phyloP scores from a whole-genome alignment of 1,284 basidiomycete genomes.

The Leccinum subrobustum region DNA sequence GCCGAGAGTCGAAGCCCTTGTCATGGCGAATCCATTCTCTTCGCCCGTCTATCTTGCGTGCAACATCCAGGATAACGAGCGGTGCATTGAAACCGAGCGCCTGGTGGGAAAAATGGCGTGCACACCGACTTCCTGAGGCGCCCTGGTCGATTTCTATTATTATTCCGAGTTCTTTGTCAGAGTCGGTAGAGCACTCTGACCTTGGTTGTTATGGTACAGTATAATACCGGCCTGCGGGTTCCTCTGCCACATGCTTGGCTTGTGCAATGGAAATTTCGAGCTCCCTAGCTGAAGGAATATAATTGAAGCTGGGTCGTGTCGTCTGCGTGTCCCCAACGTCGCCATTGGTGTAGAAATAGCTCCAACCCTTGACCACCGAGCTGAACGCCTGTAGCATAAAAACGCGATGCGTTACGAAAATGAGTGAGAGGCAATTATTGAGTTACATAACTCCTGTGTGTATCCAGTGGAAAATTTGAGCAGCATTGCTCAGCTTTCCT shows the following conservation, averaged over 20 bases:
- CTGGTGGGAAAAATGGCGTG: neutral
- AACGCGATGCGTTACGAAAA: constrained; percentile 7
- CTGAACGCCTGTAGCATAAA: neutral
- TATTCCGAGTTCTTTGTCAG: neutral
- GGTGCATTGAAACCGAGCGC: neutral
- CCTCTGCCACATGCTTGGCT: neutral
- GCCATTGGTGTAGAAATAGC: constrained; percentile 5
- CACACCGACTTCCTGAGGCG: neutral
- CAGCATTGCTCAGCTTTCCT: neutral
- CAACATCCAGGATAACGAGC: neutral
- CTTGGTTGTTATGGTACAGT: neutral
- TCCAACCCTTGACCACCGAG: neutral
- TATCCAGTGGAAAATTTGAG: constrained; percentile 13
- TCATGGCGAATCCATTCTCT: neutral
- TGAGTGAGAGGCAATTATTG: neutral
- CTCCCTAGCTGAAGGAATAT: neutral
- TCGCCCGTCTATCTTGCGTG: neutral
- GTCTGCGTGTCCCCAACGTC: neutral
- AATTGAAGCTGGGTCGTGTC: neutral
- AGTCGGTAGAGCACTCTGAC: neutral
- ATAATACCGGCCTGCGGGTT: neutral
- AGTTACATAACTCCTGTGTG: constrained; percentile 23
- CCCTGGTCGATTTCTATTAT: neutral
- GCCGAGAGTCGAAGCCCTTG: neutral
- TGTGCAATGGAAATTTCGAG: neutral